Conservation (phyloP, 2,329 filamentous ascomycete species). For the Aspergillus hiratsukae region DNA sequence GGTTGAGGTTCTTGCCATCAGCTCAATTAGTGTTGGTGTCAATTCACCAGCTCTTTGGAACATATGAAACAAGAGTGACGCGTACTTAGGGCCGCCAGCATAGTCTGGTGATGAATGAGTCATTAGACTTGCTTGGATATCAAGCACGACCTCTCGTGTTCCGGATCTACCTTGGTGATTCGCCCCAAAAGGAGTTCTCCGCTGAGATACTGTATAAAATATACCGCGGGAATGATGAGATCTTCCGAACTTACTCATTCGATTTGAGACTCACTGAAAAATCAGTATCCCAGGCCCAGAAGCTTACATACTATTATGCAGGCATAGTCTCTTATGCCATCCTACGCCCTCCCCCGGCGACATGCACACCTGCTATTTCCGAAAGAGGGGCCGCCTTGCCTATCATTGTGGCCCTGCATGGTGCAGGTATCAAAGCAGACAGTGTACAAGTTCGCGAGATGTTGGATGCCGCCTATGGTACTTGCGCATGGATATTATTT, state of each 20-base stretch:
- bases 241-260: constrained; percentile 12
- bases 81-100: not conserved
- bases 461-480: constrained; percentile 47
- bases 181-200: constrained; percentile 7
- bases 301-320: constrained; percentile 52
- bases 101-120: constrained; percentile 6
- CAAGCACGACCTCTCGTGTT: constrained; percentile 35
- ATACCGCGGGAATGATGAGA: not conserved
- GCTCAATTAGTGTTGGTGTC: constrained; percentile 12
- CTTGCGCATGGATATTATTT: constrained; percentile 54
- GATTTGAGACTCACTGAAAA: constrained; percentile 14
- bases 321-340: constrained; percentile 55
- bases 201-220: constrained; percentile 16
- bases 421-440: constrained; percentile 54
- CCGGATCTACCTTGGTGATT: constrained; percentile 13
- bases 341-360: constrained; percentile 49
- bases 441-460: constrained; percentile 43
- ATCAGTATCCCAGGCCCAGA: constrained; percentile 43
- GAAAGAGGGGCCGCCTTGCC: constrained; percentile 34
- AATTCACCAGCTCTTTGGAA: not conserved
- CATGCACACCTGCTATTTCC: constrained; percentile 20
- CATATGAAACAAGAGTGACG: not conserved
- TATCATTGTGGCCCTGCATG: constrained; percentile 51
- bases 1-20: constrained; percentile 18
- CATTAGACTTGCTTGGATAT: constrained; percentile 25